Percentiles rank a stretch among this genome's conserved stretches.
Conservation (phyloP, 2,329 filamentous ascomycete genomes). For the Trichophyton mentagrophytes region DNA sequence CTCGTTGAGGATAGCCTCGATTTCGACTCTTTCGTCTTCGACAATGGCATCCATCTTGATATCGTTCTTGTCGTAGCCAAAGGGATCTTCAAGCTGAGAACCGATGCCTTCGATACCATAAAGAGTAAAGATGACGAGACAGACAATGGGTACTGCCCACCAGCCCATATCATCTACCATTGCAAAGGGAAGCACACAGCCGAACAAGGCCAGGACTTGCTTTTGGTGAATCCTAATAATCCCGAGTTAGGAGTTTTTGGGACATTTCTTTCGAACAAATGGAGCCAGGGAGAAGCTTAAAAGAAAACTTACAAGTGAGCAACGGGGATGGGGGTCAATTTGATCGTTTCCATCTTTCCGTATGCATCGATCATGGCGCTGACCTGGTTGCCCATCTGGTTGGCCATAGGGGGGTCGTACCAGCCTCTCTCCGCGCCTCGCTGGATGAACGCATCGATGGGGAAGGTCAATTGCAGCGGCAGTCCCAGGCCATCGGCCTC, state of each 20-base stretch:
- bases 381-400: constrained; percentile 45
- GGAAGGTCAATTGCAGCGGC: constrained; percentile 48
- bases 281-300: neutral
- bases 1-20: constrained; percentile 45
- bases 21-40: constrained; percentile 47
- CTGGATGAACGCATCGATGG: constrained; percentile 49
- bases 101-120: constrained; percentile 54
- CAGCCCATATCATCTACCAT: constrained; percentile 51
- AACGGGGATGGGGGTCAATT: constrained; percentile 51
- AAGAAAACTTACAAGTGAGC: constrained; percentile 40
- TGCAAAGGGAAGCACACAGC: constrained; percentile 49
- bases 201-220: constrained; percentile 51
- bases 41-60: constrained; percentile 56
- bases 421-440: constrained; percentile 43
- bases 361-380: constrained; percentile 47
- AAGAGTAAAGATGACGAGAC: constrained; percentile 49
- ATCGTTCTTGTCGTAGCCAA: constrained; percentile 53
- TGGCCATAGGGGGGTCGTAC: constrained; percentile 48
- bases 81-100: constrained; percentile 52
- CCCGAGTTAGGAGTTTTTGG: constrained; percentile 1
- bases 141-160: constrained; percentile 48
- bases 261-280: too few relatives aligned
- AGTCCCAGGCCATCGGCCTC: constrained; percentile 49
- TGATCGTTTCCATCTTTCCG: constrained; percentile 53
- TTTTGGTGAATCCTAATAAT: constrained; percentile 46